These are phyloP conservation scores for Trypanosoma avium DNA, from an alignment of 208 protist species.

Conservation along the genomic window DNA sequence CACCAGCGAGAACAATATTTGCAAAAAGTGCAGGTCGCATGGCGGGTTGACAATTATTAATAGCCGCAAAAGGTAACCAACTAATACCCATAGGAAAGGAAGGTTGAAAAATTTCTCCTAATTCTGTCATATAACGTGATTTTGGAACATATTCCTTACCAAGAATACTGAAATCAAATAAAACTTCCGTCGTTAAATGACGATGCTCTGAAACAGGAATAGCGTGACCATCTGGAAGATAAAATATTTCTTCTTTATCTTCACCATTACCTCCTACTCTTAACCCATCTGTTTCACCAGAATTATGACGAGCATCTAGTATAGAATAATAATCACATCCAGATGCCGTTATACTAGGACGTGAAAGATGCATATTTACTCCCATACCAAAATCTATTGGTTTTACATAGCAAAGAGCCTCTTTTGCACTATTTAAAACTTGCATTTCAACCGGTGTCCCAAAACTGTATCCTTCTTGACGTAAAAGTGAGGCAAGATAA, in stretches of 20 bases:
- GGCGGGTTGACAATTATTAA: slow-evolving; percentile 90
- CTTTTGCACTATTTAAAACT: slow-evolving; percentile 89
- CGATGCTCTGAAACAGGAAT: slow-evolving; percentile 77
- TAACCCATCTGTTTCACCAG: not conserved
- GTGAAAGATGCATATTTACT: not conserved
- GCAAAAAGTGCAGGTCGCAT: slow-evolving; percentile 88
- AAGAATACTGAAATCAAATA: slow-evolving; percentile 89
- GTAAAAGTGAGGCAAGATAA: slow-evolving; percentile 72
- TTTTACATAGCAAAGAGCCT: slow-evolving; percentile 89
- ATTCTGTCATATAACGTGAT: slow-evolving; percentile 79
- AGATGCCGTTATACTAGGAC: not conserved
- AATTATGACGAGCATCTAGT: not conserved
- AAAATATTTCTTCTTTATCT: slow-evolving; percentile 45
- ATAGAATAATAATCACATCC: not conserved
- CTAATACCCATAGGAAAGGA: slow-evolving; percentile 89
- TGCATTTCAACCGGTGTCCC: slow-evolving; percentile 88
- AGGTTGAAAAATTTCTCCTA: slow-evolving; percentile 79
- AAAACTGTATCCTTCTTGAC: slow-evolving; percentile 84
- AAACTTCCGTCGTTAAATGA: slow-evolving; percentile 64
- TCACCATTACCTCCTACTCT: not conserved
- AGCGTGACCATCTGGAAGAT: slow-evolving; percentile 85
- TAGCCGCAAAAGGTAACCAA: slow-evolving; percentile 89
- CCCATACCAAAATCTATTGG: slow-evolving; percentile 4
- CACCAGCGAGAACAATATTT: slow-evolving; percentile 94
- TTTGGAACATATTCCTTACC: slow-evolving; percentile 56